These are phyloP conservation scores for Torulaspora quercuum DNA, from an alignment of 805 yeast genomes.

Conservation along the genomic window DNA sequence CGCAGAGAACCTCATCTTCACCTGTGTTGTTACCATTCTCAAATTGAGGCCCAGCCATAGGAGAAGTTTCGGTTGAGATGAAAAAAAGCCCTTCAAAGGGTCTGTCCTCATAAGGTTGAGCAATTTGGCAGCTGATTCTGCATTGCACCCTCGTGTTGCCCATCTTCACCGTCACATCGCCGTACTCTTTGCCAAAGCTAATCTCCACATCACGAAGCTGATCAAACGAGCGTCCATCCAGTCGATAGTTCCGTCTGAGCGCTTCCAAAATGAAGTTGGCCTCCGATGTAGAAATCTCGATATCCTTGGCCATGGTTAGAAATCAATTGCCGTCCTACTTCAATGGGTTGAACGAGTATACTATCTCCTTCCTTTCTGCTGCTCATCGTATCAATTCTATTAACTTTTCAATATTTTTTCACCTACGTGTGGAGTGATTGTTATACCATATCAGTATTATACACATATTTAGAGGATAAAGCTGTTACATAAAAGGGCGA, in stretches of 20 bases:
- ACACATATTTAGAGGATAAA: no score
- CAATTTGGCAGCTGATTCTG: constrained; percentile 67
- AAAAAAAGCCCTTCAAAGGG: constrained; percentile 90
- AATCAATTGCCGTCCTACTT: constrained; percentile 1
- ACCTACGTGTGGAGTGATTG: constrained; percentile 4
- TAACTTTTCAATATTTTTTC: constrained; percentile 5
- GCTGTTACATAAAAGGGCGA: neutral
- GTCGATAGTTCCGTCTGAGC: constrained; percentile 56
- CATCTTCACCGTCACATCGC: constrained; percentile 71
- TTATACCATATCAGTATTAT: no score
- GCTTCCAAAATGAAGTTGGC: constrained; percentile 57
- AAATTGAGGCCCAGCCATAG: constrained; percentile 85
- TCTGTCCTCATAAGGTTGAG: constrained; percentile 80
- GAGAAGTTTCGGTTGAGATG: constrained; percentile 80
- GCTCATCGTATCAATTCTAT: constrained; percentile 1
- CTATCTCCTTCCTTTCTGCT: no score
- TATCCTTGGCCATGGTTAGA: constrained; percentile 52
- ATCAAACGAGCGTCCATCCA: constrained; percentile 66
- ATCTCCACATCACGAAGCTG: constrained; percentile 67
- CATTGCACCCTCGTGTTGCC: constrained; percentile 59
- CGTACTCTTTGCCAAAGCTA: constrained; percentile 64
- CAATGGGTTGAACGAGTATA: neutral
- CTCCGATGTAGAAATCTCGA: constrained; percentile 64
- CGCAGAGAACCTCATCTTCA: constrained; percentile 77
- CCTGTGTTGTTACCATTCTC: constrained; percentile 65